Percentiles rank a stretch among this genome's conserved stretches.
These are phyloP conservation scores for Nepenthes gracilis DNA, from an alignment of 148 eudicot genomes.

Conservation along the genomic window DNA sequence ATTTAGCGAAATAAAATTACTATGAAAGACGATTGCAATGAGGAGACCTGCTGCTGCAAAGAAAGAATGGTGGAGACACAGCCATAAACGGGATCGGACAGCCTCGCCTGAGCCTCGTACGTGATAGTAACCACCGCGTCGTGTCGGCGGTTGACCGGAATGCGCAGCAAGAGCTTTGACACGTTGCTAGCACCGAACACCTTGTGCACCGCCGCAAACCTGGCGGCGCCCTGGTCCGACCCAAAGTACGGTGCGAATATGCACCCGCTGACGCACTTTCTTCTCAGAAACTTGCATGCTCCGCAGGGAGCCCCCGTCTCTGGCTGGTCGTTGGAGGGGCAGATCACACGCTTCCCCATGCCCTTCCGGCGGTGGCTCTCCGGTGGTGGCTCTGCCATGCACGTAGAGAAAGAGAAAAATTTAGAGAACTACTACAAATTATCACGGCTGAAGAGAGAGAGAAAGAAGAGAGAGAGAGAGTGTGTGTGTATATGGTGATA, in stretches of 20 bases:
- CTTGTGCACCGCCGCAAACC: conserved; percentile 62
- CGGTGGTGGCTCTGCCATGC: conserved; percentile 13
- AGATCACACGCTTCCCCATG: conserved; percentile 6
- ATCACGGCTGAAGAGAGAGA: conserved; percentile 2
- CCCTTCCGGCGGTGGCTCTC: conserved; percentile 23
- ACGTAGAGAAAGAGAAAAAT: not conserved
- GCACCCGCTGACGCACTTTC: conserved; percentile 45
- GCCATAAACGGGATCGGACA: conserved; percentile 55
- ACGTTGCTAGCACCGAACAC: conserved; percentile 62
- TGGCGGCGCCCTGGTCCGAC: conserved; percentile 47
- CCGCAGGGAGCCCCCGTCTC: conserved; percentile 26
- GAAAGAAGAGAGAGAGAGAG: conserved; percentile 4
- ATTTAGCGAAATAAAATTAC: too few species aligned
- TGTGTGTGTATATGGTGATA: conserved; percentile 9
- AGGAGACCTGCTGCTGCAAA: conserved; percentile 45
- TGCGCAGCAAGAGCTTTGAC: conserved; percentile 43
- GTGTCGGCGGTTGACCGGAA: conserved; percentile 35
- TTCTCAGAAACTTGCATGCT: conserved; percentile 55
- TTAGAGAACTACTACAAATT: not conserved
- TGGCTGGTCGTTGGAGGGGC: not conserved
- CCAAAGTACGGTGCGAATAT: conserved; percentile 53
- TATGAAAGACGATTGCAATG: too few species aligned
- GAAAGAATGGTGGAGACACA: conserved; percentile 50
- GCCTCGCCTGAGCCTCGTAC: conserved; percentile 56
- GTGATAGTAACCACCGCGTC: conserved; percentile 47